Conservation (phyloP, 164 flowering plant species). For the Vitis rotundifolia region DNA sequence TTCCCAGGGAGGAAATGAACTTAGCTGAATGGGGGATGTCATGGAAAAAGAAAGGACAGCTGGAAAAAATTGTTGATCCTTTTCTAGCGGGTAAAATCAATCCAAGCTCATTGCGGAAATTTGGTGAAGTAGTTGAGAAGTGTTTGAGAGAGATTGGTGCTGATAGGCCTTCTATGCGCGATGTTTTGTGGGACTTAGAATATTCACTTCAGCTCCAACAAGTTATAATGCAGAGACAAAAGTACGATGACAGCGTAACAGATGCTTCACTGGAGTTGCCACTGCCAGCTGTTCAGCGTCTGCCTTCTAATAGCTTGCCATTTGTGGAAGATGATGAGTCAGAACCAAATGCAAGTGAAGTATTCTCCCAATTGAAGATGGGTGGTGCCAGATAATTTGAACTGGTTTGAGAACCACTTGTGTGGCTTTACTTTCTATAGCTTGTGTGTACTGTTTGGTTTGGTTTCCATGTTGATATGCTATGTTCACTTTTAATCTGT, state of each 20-base stretch:
- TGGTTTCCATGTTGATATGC: too few species aligned
- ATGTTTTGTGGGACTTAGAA: conserved; percentile 28
- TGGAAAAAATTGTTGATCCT: conserved; percentile 24
- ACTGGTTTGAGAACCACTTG: too few species aligned
- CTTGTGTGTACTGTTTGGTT: too few species aligned
- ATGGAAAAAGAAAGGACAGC: conserved; percentile 15
- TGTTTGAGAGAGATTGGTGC: conserved; percentile 20
- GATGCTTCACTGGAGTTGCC: neutral
- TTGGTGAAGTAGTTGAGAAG: conserved; percentile 14
- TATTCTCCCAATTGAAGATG: neutral
- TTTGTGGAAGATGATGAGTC: neutral
- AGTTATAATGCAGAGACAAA: neutral
- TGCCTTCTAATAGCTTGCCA: conserved; percentile 10
- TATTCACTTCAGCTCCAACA: conserved; percentile 19
- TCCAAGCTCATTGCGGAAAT: conserved; percentile 19
- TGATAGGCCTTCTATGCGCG: conserved; percentile 25
- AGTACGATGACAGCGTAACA: conserved; percentile 11
- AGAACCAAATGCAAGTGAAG: neutral
- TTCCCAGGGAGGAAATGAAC: conserved; percentile 19
- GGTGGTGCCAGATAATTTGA: neutral
- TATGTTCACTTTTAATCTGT: too few species aligned
- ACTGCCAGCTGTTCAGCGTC: conserved; percentile 4
- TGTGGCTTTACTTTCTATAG: too few species aligned
- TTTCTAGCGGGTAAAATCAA: conserved; percentile 10
- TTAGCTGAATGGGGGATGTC: conserved; percentile 28